Evolutionary conservation across 495 filamentous ascomycete genomes (phyloP), one percentile per base, ranked within the genome.

Genomic region (Lophiostoma macrostomum): DNA sequence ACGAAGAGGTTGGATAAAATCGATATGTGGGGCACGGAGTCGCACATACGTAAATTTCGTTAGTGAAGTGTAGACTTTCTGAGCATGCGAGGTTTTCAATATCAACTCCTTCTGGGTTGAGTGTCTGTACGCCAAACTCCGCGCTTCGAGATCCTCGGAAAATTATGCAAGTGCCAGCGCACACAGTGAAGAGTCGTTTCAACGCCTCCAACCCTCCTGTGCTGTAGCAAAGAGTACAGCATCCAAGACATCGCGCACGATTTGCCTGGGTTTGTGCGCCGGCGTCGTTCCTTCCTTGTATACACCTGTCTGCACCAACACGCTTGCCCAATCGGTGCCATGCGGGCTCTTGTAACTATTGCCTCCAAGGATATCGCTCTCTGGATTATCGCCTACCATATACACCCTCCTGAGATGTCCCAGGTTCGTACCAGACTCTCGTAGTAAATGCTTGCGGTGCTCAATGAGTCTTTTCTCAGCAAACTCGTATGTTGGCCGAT

Each of bases 361-460:
- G 20, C 87, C 91, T n/a, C 94, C 93, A 11, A 76, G 71, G 51
- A 99, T 94, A 69, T 99, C 93, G 24, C 82, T 87, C 64, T 88
- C 88, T 0, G 93, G 91, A 59, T 97, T 99, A 61, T 99, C 93
- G 0, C 93, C 93, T n/a, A 99, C 77, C 91, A 97, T 96, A 63
- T 94, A 97, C 4, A 99, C 87, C 12, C 74, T 78, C 61, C 71
- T 68, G 52, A 95, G 64, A 13, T 71, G 71, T 6, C 63, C 64
- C 0, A 73, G 50, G 13, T 71, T 56, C 19, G 67, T 64, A 23
- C 44, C 53, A 16, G 58, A 53, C 29, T 64, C 13, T 36, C 60
- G 53, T 20, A 78, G 55, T 25, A 77, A 58, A 13, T 70, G 58
- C 20, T 67, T 66, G 12, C 88, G 76, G 56, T 90, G 83, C 27